Base-by-base conservation (phyloP, 768 basidiomycete species). In the Pleurotus platypus region DNA sequence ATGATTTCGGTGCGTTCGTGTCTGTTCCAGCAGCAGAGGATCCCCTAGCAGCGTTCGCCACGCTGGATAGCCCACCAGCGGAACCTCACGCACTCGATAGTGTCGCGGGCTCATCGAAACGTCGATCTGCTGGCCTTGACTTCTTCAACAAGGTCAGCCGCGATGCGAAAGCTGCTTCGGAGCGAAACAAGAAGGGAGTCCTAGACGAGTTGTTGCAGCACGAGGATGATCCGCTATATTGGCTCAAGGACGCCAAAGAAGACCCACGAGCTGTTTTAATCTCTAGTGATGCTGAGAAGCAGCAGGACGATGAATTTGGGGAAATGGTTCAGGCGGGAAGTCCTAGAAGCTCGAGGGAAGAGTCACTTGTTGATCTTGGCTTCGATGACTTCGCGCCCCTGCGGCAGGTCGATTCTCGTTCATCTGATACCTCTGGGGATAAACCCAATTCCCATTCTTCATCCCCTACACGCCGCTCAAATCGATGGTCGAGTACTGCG, bases 141-240 rank as follows among this genome's bases (percentile, higher is more conserved):
- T 89, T 88, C 67, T 87, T 89, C 64, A 84, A 83, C 57, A 72
- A 74, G 46, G 86, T 90, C 56, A 78, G 78, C 2, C 73, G 80
- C 49, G 77, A 76, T 35, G 86, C 88, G 9, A 84, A 77, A 63
- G 70, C 70, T 0, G 79, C 84, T 8, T 75, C 79, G 0, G 81
- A 82, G 50, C 74, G 72, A 39, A 83, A 77, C 49, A 74, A 80
- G 58, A 76, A 76, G 56, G 75, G 70, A 20, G 71, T 90, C 4
- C 71, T 90, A 49, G 81, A 86, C 46, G 88, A 91, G 64, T 67
- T 90, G 37, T 65, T 90, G 38, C 62, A 77, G 58, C 82, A 87
- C 58, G 80, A 90, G 67, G 85, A 88, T 50, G 87, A 90, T 66
- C 87, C 87, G 1, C 66, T 89, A 62, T 87, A 84, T 64, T 86